phyloP scores from a whole-genome alignment of 2,329 filamentous ascomycete species.

The Mycosphaerella sp. region DNA sequence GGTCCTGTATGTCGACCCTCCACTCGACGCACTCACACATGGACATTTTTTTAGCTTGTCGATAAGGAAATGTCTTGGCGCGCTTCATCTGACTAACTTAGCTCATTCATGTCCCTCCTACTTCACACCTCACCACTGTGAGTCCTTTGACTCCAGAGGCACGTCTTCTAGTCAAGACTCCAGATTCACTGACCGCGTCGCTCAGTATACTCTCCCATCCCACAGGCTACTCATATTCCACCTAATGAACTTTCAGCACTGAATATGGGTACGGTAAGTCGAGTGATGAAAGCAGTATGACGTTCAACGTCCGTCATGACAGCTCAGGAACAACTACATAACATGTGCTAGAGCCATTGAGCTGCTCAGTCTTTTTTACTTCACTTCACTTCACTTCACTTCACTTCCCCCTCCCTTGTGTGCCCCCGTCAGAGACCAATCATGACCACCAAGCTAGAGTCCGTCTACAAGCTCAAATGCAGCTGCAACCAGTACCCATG shows the following conservation, averaged over 20 bases:
- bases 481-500: constrained; percentile 57
- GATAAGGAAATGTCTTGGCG: too few species aligned
- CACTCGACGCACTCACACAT: too few species aligned
- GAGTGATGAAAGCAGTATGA: background rate
- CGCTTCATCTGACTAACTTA: too few species aligned
- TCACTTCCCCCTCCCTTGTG: background rate
- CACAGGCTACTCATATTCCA: too few species aligned
- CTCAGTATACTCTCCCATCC: too few species aligned
- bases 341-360: background rate
- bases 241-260: background rate
- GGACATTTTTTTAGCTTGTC: too few species aligned
- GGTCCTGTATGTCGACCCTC: too few species aligned
- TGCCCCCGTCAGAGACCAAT: background rate
- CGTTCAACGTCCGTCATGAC: background rate
- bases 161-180: too few species aligned
- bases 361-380: background rate
- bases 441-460: constrained; percentile 42
- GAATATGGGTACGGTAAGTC: background rate
- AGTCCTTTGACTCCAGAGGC: too few species aligned
- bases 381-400: background rate
- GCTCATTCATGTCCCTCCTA: too few species aligned
- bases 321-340: background rate
- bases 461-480: constrained; percentile 50
- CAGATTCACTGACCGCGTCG: too few species aligned
- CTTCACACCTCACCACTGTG: too few species aligned